Evolutionary conservation across 148 eudicot genomes (phyloP).

Genomic region (Camellia granthamiana): DNA sequence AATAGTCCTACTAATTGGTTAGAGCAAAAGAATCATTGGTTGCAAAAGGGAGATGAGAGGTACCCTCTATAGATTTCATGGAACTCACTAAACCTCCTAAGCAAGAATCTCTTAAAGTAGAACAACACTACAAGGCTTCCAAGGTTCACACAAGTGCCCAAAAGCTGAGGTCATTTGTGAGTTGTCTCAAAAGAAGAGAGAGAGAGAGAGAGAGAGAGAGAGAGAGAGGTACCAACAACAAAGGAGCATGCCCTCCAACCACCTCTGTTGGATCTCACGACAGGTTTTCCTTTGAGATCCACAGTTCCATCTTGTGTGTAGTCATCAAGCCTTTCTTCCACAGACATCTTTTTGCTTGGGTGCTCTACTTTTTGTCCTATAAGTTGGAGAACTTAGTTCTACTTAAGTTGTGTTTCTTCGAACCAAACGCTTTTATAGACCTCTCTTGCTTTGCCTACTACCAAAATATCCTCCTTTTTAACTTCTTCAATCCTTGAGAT

Average conservation of each 20-base stretch:
- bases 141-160: not conserved
- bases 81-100: not conserved
- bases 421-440: not conserved
- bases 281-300: conserved; percentile 55
- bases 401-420: not conserved
- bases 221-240: conserved; percentile 37
- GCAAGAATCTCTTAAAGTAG: not conserved
- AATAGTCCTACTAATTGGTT: too few species aligned
- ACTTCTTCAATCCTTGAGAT: not conserved
- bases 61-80: not conserved
- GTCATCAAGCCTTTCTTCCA: conserved; percentile 35
- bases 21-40: too few species aligned
- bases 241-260: conserved; percentile 58
- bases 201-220: not conserved
- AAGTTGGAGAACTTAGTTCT: not conserved
- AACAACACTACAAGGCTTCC: not conserved
- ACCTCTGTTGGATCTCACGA: conserved; percentile 44
- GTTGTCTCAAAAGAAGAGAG: not conserved
- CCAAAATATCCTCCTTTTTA: not conserved
- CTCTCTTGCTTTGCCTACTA: not conserved
- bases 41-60: too few species aligned
- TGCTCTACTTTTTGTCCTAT: not conserved
- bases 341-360: not conserved
- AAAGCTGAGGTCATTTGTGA: too few species aligned
- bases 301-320: conserved; percentile 54